Conservation (phyloP, 345 rosid genomes). For the Euphorbia lathyris region DNA sequence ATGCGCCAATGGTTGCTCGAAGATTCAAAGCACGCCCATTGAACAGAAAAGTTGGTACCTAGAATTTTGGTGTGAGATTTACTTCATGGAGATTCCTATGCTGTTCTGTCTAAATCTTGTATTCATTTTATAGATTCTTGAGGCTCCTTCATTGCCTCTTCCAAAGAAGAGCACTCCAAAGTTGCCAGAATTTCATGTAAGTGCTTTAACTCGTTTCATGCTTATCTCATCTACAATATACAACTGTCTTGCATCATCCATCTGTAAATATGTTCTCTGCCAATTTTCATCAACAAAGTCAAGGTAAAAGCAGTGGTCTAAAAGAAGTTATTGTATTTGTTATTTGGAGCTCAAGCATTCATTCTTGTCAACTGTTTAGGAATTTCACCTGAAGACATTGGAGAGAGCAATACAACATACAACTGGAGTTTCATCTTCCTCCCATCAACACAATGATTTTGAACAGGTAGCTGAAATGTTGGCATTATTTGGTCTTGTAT, state of each 20-base stretch:
- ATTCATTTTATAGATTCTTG: constrained; percentile 61
- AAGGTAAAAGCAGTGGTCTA: not conserved
- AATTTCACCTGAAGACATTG: constrained; percentile 77
- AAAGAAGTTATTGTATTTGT: not conserved
- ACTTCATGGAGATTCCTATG: not conserved
- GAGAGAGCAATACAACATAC: constrained; percentile 86
- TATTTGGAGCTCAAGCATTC: constrained; percentile 15
- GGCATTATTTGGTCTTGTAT: constrained; percentile 1
- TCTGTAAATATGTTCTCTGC: too few relatives aligned
- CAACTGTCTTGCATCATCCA: too few relatives aligned
- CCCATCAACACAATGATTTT: constrained; percentile 31
- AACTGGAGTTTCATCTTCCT: constrained; percentile 43
- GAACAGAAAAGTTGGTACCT: constrained; percentile 79
- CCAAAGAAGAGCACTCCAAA: constrained; percentile 76
- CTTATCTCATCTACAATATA: not conserved
- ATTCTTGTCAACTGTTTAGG: constrained; percentile 42
- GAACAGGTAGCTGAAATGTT: constrained; percentile 46
- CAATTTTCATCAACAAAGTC: not conserved
- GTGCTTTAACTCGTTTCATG: constrained; percentile 20
- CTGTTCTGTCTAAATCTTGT: constrained; percentile 16
- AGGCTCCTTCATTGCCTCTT: constrained; percentile 75
- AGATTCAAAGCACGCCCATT: constrained; percentile 93
- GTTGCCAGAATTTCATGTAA: constrained; percentile 83
- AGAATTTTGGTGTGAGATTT: constrained; percentile 8
- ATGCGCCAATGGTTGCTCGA: constrained; percentile 30